Conservation (phyloP, 2,329 filamentous ascomycete genomes). For the Aspergillus sp. region DNA sequence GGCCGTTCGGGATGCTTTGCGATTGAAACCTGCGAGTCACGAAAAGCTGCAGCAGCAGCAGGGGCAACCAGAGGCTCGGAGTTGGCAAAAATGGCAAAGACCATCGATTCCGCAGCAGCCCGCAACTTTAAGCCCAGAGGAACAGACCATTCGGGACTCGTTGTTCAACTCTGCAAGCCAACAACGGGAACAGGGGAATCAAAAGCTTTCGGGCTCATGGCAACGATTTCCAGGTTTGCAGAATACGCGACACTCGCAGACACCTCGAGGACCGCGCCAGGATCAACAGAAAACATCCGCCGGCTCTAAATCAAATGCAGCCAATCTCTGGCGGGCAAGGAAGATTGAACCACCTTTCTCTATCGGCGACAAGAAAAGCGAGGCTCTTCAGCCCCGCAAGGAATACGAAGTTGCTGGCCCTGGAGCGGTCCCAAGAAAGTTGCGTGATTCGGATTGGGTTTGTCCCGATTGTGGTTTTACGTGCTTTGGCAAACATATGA, state of each 20-base stretch:
- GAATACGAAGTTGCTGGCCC: constrained; percentile 7
- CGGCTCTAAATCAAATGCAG: neutral
- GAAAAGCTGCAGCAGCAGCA: neutral
- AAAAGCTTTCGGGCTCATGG: neutral
- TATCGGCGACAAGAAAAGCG: constrained; percentile 3
- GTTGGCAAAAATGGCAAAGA: neutral
- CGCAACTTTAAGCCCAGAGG: constrained; percentile 29
- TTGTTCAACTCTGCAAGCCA: neutral
- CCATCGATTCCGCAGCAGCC: neutral
- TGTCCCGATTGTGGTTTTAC: neutral
- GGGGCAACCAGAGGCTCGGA: neutral
- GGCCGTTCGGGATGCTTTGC: constrained; percentile 30
- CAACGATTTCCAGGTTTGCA: neutral
- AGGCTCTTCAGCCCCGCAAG: constrained; percentile 14
- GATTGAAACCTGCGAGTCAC: constrained; percentile 13
- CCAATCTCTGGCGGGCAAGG: neutral
- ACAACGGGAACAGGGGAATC: neutral
- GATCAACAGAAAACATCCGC: neutral
- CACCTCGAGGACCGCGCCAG: neutral
- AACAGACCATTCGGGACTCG: constrained; percentile 30
- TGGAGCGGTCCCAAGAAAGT: neutral
- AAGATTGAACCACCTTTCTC: neutral
- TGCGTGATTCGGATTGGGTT: neutral
- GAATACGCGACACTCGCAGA: neutral
- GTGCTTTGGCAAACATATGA: neutral